Evolutionary conservation across 345 rosid genomes (phyloP), one percentile per base, ranked within the genome.

Genomic region (Citrus cavaleriei): DNA sequence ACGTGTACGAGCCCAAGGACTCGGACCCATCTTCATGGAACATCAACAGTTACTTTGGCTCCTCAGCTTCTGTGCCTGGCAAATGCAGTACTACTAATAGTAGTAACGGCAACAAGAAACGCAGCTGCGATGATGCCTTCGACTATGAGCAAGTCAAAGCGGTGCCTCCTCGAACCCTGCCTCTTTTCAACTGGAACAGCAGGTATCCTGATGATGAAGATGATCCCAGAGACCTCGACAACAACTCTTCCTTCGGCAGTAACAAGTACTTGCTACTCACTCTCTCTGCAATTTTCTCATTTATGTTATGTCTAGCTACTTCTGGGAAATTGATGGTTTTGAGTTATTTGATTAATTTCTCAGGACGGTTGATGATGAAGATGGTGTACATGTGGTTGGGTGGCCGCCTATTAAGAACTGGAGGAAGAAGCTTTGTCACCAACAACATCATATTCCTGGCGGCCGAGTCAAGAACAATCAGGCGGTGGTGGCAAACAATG

Each of bases 401-500:
- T 86, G 88, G 88, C 88, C 88, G 6, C 88, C 88, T 10, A 71
- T 86, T 27, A 83, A 81, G 78, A 49, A 55, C 10, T 66, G 63
- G 72, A 65, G 76, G 46, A 86, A 68, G 72, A 83, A 54, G 72
- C 60, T 70, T 3, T 3, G 73, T 8, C 65, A 66, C 14, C 78
- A 71, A 6, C 54, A 63, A 9, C 73, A 49, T 18, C 58, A 54
- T 54, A 13, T 46, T 46, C 51, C 18, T 7, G 5, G 76, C 2
- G 1, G 19, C 30, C 59, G 24, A 61, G 58, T 57, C 24, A 28
- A 49, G 73, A 28, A 62, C 54, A 74, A 62, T n/a, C 77, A 59
- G 27, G 38, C 61, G 64, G 80, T 25, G 82, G 77, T 27, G 10
- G 51, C 18, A 12, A 46, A 46, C 51, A 73, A 63, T 51, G 83